A percentile compares a stretch with the other conserved stretches of the same genome.
Conservation (phyloP, 768 basidiomycete species). For the Rhodotorula taiwanensis region DNA sequence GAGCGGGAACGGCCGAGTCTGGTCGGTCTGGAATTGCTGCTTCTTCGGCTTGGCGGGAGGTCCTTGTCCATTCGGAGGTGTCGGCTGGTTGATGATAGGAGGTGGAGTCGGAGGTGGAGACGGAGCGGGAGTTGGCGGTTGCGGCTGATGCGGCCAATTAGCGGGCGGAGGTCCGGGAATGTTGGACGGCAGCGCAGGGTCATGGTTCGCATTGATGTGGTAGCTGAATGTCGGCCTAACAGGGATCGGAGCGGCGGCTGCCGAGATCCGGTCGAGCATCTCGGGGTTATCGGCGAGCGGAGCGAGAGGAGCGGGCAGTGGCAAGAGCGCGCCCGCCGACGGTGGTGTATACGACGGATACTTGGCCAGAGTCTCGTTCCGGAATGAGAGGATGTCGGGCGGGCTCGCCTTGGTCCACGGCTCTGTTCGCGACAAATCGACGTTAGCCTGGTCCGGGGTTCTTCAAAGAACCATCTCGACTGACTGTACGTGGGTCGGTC, state of each 20-base stretch:
- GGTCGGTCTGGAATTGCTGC: constrained; percentile 97
- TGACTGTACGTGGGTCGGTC: constrained; percentile 8
- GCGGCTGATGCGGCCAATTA: background rate
- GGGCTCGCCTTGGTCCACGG: constrained; percentile 70
- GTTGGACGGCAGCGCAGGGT: constrained; percentile 55
- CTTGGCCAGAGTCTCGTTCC: constrained; percentile 83
- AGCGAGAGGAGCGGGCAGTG: constrained; percentile 17
- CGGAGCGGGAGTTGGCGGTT: constrained; percentile 31
- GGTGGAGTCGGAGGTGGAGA: constrained; percentile 36
- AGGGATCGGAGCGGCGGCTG: constrained; percentile 88
- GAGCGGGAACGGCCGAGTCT: constrained; percentile 84
- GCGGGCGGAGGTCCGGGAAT: constrained; percentile 57
- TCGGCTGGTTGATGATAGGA: constrained; percentile 40
- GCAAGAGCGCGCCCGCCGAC: constrained; percentile 31
- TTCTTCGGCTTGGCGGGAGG: constrained; percentile 79
- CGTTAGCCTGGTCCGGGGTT: no score
- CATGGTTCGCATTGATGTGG: constrained; percentile 34
- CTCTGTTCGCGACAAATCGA: constrained; percentile 44
- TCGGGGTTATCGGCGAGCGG: constrained; percentile 25
- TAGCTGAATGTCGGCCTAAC: constrained; percentile 51
- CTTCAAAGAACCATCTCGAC: no score
- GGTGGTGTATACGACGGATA: constrained; percentile 87
- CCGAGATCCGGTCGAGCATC: constrained; percentile 56
- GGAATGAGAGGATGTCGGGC: constrained; percentile 79
- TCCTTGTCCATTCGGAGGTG: constrained; percentile 19